Evolutionary conservation across 139 green algal species (phyloP), one percentile per base, ranked within the genome.

Genomic region (Tetradesmus obliquus): DNA sequence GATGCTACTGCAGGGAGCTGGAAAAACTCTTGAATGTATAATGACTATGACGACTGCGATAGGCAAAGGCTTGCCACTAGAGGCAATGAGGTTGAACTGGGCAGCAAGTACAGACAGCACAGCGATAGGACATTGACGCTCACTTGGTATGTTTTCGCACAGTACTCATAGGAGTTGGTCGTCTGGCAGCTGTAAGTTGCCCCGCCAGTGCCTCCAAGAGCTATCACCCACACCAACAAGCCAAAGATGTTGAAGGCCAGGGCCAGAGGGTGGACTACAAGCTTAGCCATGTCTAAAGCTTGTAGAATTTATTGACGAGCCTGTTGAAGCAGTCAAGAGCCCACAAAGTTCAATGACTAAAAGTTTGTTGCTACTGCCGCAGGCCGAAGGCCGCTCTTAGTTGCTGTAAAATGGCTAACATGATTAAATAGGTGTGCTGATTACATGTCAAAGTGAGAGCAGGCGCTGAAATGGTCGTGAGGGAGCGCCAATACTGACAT

Each of bases 101-200:
- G 66, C 66, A 76, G 60, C 60, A 76, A 5, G 17, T 76, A n/a
- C 3, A 17, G 5, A 71, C 10, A 10, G 19, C 15, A 15, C 10
- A 71, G 8, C 60, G 5, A 5, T 76, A 24, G 2, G 66, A 19
- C 66, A 24, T 76, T 24, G 66, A 7, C 66, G 57, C 72, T 71
- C 24, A 79, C 76, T 72, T 92, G 88, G 60, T 92, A 92, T 15
- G 20, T 62, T 19, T 92, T 92, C 20, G 88, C 88, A n/a, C 88
- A 92, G 60, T 82, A 81, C 22, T 82, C 88, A 58, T 92, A 92
- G 10, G 32, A 69, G 7, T 88, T 72, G 2, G 53, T 71, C 10
- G 55, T 66, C 62, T 92, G 80, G 58, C 89, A 92, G 12, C 45
- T 72, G 82, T 92, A 92, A 12, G 80, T 92, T 1, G 89, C 62